Base-by-base conservation (phyloP, 176 grass and related monocot genomes). In the Carex myosuroides region DNA sequence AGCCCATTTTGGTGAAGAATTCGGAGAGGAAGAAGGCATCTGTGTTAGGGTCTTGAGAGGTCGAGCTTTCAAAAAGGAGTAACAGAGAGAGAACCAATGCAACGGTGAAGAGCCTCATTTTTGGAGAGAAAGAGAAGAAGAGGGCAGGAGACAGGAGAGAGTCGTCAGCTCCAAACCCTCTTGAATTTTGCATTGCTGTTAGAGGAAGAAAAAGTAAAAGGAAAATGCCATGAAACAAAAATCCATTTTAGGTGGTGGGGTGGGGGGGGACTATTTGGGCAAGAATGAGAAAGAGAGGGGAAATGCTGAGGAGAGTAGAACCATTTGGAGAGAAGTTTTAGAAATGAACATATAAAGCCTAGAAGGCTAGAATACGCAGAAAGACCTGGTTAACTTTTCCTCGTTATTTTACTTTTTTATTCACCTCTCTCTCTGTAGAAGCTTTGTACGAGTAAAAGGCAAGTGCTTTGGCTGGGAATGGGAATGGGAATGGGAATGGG, bases 21-120 rank as follows among this genome's bases (percentile, higher is more conserved):
- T 60, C 55, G 24, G 88, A 70, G 60, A 99, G 86, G 82, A 92
- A 92, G 85, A 46, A 92, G 54, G 74, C 96, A 84, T 99, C 96
- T 52, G 96, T 88, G 89, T 99, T 93, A 56, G 88, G 93, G 42
- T 95, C 91, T 79, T 92, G 93, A 50, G 88, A 87, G 83, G 76
- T 78, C 14, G 68, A 66, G 41, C 35, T 69, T 29, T 63, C 46
- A 1, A 83, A 22, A 8, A 83, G 26, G 37, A 66, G 18, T 8
- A 50, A 9, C 18, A 83, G 13, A 83, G 60, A 69, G 42, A 67
- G 20, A 48, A 83, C 32, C 41, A 83, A 54, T 53, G 42, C 60
- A 29, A 83, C 4, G 42, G 22, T 33, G 41, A 13, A 64, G 44
- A 83, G 21, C 4, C 21, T 32, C 80, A 83, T 83, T 67, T 32